phyloP scores from a whole-genome alignment of 352 stramenopile species.

The Pythium coloratum region DNA sequence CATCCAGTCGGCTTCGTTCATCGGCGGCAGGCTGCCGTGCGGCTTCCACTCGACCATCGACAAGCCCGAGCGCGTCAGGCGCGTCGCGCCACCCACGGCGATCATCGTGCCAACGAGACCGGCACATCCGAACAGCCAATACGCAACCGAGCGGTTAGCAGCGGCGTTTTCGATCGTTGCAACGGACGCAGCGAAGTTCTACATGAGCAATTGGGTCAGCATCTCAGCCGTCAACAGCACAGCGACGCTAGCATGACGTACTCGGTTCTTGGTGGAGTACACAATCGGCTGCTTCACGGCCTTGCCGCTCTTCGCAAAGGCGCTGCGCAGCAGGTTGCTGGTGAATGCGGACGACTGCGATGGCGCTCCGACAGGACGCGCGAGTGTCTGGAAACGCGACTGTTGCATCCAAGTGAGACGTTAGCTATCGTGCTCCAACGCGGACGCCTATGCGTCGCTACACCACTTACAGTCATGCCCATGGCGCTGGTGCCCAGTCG shows the following conservation, averaged over 20 bases:
- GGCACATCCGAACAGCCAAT: conserved; percentile 96
- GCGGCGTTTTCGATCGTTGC: conserved; percentile 81
- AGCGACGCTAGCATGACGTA: conserved; percentile 28
- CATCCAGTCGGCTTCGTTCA: conserved; percentile 93
- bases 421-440: not conserved
- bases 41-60: conserved; percentile 98
- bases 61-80: conserved; percentile 96
- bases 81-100: conserved; percentile 95
- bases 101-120: conserved; percentile 97
- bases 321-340: conserved; percentile 35
- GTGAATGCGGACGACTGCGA: conserved; percentile 36
- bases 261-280: conserved; percentile 73
- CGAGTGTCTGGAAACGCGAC: conserved; percentile 64
- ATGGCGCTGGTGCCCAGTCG: conserved; percentile 22
- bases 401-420: conserved; percentile 16
- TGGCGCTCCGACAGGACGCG: conserved; percentile 34
- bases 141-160: conserved; percentile 86
- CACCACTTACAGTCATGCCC: conserved; percentile 4
- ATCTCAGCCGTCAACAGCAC: not conserved
- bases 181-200: conserved; percentile 51
- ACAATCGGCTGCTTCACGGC: conserved; percentile 45
- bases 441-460: not conserved
- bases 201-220: not conserved
- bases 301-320: conserved; percentile 24
- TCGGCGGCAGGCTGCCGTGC: conserved; percentile 91